Evolutionary conservation across 768 basidiomycete genomes (phyloP).

Genomic region (Tephrocybe sp.): DNA sequence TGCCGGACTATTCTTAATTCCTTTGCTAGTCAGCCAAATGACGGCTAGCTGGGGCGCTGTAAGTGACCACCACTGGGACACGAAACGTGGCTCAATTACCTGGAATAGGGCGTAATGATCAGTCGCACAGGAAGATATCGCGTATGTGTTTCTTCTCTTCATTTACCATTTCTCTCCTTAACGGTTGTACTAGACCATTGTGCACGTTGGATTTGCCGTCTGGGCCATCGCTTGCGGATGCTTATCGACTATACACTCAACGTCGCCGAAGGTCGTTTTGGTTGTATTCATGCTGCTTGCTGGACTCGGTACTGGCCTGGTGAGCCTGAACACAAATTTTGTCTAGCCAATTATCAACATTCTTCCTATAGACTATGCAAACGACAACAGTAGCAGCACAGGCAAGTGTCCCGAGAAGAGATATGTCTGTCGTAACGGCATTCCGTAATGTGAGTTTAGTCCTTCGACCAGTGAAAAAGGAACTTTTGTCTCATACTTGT

Average conservation of each 20-base stretch:
- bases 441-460: constrained; percentile 49
- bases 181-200: constrained; percentile 37
- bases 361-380: constrained; percentile 41
- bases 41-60: constrained; percentile 53
- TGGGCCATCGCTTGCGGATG: constrained; percentile 73
- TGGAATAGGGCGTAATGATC: constrained; percentile 52
- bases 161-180: not conserved
- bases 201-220: constrained; percentile 60
- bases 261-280: constrained; percentile 45
- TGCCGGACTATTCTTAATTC: constrained; percentile 59
- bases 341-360: not conserved
- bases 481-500: not conserved
- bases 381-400: constrained; percentile 73
- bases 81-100: not conserved
- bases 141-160: constrained; percentile 21
- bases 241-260: constrained; percentile 56
- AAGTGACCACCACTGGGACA: constrained; percentile 16
- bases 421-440: constrained; percentile 77
- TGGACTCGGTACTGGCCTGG: constrained; percentile 60
- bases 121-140: constrained; percentile 64
- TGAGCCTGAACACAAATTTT: constrained; percentile 6
- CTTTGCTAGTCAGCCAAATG: constrained; percentile 65
- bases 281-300: constrained; percentile 60
- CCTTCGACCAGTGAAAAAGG: not conserved
- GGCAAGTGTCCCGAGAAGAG: constrained; percentile 63